Conservation (phyloP, 2,329 filamentous ascomycete species). For the Fusarium torreyae region DNA sequence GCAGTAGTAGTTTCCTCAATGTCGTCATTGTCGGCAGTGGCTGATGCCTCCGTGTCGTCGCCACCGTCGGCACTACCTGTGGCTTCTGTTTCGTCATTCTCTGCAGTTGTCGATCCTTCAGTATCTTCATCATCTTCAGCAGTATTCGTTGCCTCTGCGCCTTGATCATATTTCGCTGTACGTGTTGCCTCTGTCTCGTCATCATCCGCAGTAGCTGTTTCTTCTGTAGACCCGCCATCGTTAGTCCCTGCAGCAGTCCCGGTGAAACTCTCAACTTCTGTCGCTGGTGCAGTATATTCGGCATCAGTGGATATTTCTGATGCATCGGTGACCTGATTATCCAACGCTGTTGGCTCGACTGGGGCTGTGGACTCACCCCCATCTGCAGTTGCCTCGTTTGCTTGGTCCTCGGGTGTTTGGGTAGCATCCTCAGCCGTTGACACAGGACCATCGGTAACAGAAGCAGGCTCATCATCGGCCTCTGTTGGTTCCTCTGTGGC, state of each 20-base stretch:
- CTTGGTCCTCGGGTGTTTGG: too few species aligned
- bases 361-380: too few species aligned
- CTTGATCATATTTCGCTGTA: neutral
- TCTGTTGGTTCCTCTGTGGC: slow-evolving; percentile 1
- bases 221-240: too few species aligned
- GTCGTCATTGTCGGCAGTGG: neutral
- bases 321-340: too few species aligned
- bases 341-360: too few species aligned
- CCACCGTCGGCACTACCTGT: neutral
- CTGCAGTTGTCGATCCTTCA: neutral
- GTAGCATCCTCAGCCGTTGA: too few species aligned
- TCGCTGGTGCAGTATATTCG: too few species aligned
- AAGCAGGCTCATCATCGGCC: neutral
- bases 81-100: neutral
- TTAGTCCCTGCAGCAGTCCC: too few species aligned
- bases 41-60: neutral
- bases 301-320: too few species aligned
- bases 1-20: neutral
- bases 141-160: neutral
- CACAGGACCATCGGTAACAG: neutral
- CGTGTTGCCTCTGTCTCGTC: slow-evolving; percentile 1
- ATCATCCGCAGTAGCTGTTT: too few species aligned
- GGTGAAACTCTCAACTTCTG: too few species aligned
- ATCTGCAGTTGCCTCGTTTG: too few species aligned
- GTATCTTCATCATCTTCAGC: neutral